Conservation (phyloP, 2,329 filamentous ascomycete genomes). For the Neofusicoccum umdonicola region DNA sequence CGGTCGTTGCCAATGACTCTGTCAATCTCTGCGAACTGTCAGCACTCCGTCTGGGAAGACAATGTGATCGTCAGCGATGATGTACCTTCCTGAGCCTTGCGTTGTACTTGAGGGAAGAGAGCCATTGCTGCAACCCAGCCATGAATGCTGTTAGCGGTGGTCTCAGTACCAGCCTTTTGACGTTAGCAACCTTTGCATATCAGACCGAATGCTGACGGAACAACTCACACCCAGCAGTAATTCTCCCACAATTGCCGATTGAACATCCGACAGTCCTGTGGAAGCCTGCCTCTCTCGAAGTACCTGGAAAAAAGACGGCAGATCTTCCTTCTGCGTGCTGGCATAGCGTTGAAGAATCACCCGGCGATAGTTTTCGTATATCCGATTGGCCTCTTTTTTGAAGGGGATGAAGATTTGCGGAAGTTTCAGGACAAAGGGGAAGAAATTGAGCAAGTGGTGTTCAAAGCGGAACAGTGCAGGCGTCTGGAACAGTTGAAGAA, state of each 20-base stretch:
- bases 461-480: neutral
- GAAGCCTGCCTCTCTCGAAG: neutral
- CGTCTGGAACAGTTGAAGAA: neutral
- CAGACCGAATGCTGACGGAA: neutral
- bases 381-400: neutral
- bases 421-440: neutral
- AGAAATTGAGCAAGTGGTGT: neutral
- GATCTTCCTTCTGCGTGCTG: neutral
- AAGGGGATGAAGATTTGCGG: neutral
- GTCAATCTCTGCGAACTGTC: slow-evolving; percentile 18
- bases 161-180: slow-evolving; percentile 14
- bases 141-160: slow-evolving; percentile 25
- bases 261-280: neutral
- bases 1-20: slow-evolving; percentile 19
- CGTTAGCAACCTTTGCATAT: neutral
- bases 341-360: neutral
- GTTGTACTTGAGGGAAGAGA: slow-evolving; percentile 27
- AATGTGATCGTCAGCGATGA: neutral
- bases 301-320: neutral
- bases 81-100: slow-evolving; percentile 27
- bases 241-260: neutral
- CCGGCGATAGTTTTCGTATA: neutral
- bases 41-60: neutral
- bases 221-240: neutral
- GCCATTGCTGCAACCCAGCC: slow-evolving; percentile 33